A percentile compares a stretch with the other conserved stretches of the same genome.
phyloP scores from a whole-genome alignment of 176 grass and related monocot genomes.

The Otatea glauca region DNA sequence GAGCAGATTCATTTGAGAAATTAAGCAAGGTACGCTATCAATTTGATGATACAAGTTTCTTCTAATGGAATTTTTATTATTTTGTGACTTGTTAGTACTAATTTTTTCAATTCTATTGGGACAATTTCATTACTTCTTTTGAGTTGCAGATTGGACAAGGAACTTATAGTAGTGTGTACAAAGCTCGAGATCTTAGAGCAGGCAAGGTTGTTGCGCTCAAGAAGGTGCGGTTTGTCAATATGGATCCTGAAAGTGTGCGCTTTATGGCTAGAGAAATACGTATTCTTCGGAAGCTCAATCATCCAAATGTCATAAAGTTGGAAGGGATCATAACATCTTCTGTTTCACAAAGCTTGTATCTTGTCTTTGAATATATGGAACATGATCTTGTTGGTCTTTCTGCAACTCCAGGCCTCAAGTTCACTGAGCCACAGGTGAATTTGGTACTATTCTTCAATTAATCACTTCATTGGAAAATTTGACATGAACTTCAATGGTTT shows the following conservation, averaged over 20 bases:
- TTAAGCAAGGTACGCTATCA: slow-evolving; percentile 63
- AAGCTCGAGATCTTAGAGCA: slow-evolving; percentile 74
- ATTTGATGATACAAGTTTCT: slow-evolving; percentile 26
- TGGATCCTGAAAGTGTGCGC: slow-evolving; percentile 78
- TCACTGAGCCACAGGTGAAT: slow-evolving; percentile 78
- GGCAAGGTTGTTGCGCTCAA: slow-evolving; percentile 81
- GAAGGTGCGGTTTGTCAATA: slow-evolving; percentile 72
- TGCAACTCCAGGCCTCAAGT: slow-evolving; percentile 73
- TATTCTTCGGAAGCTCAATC: slow-evolving; percentile 78
- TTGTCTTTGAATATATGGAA: slow-evolving; percentile 93
- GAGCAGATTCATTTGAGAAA: slow-evolving; percentile 70
- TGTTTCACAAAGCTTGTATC: slow-evolving; percentile 67
- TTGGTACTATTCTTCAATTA: slow-evolving; percentile 7
- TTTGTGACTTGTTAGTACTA: neutral
- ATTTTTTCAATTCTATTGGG: neutral
- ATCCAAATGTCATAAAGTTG: slow-evolving; percentile 88
- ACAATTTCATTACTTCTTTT: slow-evolving; percentile 6
- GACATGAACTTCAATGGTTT: slow-evolving; percentile 37
- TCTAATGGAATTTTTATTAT: neutral
- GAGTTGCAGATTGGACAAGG: slow-evolving; percentile 82
- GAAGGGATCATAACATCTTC: slow-evolving; percentile 73
- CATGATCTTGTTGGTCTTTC: slow-evolving; percentile 84
- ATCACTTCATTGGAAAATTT: slow-evolving; percentile 25
- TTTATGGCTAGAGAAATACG: slow-evolving; percentile 92
- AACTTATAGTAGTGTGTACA: slow-evolving; percentile 89